Evolutionary conservation across 2,329 filamentous ascomycete species (phyloP).

Genomic region (Corinectria fuckeliana): DNA sequence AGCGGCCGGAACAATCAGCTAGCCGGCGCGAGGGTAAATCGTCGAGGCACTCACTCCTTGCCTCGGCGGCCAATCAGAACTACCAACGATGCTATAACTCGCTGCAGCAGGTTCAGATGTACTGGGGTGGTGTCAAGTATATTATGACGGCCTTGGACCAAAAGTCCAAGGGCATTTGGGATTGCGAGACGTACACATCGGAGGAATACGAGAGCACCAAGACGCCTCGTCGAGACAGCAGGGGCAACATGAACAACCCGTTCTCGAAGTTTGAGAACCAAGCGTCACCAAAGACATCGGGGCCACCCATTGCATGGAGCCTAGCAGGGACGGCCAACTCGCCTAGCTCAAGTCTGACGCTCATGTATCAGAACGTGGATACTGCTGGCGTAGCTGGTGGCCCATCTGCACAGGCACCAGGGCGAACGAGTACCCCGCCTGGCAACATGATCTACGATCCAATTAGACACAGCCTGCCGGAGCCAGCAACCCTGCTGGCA

Average conservation of each 20-base stretch:
- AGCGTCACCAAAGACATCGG: constrained; percentile 54
- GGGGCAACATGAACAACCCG: constrained; percentile 43
- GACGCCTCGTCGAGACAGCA: constrained; percentile 53
- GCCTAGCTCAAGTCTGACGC: constrained; percentile 80
- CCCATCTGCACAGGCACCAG: constrained; percentile 18
- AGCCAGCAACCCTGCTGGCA: constrained; percentile 55
- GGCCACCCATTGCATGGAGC: constrained; percentile 76
- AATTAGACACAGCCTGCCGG: constrained; percentile 62
- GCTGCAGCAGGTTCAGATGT: constrained; percentile 78
- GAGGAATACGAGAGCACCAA: constrained; percentile 82
- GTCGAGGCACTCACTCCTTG: constrained; percentile 76
- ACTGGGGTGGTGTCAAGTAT: constrained; percentile 88
- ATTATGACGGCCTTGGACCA: constrained; percentile 87
- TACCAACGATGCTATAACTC: constrained; percentile 89
- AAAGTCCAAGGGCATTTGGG: constrained; percentile 85
- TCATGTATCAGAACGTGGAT: constrained; percentile 71
- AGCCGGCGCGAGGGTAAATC: constrained; percentile 43
- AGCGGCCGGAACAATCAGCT: constrained; percentile 6
- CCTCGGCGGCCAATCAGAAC: constrained; percentile 83
- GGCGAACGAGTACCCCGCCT: constrained; percentile 55
- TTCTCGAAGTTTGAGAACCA: constrained; percentile 54
- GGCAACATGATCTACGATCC: constrained; percentile 68
- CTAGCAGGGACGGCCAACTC: constrained; percentile 89
- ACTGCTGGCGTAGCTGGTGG: neutral
- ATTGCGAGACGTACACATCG: constrained; percentile 69